Evolutionary conservation across 148 eudicot species (phyloP).

Genomic region (Nepenthes mirabilis): DNA sequence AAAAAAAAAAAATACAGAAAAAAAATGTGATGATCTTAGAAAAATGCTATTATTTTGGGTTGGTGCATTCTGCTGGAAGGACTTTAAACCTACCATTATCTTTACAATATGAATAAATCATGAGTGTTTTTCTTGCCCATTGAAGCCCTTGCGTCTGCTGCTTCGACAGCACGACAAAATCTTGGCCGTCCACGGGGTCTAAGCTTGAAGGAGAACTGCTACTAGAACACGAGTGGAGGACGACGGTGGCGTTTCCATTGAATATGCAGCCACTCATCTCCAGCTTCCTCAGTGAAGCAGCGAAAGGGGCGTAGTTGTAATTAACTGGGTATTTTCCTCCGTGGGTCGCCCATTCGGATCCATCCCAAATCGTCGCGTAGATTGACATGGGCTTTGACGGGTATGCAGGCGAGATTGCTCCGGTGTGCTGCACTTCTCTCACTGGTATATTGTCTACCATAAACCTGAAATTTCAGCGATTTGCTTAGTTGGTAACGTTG

Average conservation of each 20-base stretch:
- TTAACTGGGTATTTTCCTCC: constrained; percentile 92
- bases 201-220: constrained; percentile 35
- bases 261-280: constrained; percentile 61
- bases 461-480: constrained; percentile 40
- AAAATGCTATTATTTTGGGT: constrained; percentile 8
- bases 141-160: constrained; percentile 54
- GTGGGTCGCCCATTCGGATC: constrained; percentile 86
- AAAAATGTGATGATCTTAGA: background rate
- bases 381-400: constrained; percentile 88
- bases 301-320: constrained; percentile 80
- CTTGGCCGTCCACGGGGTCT: constrained; percentile 72
- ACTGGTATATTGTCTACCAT: constrained; percentile 84
- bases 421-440: constrained; percentile 50
- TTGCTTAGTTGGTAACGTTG: too few relatives aligned
- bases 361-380: constrained; percentile 88
- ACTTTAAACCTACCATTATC: constrained; percentile 66
- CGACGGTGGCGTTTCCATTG: constrained; percentile 15
- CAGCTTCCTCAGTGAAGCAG: constrained; percentile 37
- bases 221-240: constrained; percentile 22
- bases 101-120: constrained; percentile 84
- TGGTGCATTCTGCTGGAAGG: constrained; percentile 62
- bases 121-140: constrained; percentile 59
- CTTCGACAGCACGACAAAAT: constrained; percentile 49
- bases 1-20: background rate
- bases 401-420: constrained; percentile 37